phyloP scores from a whole-genome alignment of 768 basidiomycete genomes.

The Boletus tomentosulus region DNA sequence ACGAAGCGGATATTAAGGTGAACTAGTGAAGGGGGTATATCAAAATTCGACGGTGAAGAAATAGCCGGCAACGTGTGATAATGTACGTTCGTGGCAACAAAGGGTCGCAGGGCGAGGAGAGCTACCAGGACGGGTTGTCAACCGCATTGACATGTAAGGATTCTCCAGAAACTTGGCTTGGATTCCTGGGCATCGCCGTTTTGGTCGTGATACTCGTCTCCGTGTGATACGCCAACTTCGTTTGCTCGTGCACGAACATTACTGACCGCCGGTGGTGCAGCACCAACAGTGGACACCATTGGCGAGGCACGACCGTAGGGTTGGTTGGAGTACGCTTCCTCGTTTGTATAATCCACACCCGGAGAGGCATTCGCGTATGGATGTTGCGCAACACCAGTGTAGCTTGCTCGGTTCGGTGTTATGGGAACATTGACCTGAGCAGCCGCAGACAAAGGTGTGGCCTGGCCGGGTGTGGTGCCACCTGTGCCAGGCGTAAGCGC shows the following conservation, averaged over 20 bases:
- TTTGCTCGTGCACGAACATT: constrained; percentile 67
- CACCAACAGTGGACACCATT: constrained; percentile 69
- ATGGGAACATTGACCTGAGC: constrained; percentile 74
- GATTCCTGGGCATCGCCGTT: constrained; percentile 50
- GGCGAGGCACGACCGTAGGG: constrained; percentile 78
- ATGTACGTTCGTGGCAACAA: constrained; percentile 26
- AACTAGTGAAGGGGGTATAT: constrained; percentile 33
- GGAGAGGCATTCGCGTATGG: constrained; percentile 63
- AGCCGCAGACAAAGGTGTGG: constrained; percentile 68
- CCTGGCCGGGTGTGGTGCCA: constrained; percentile 47
- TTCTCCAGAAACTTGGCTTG: constrained; percentile 55
- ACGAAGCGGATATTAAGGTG: constrained; percentile 36
- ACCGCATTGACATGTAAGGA: constrained; percentile 78
- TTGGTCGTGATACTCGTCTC: constrained; percentile 54
- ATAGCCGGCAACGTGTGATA: constrained; percentile 31
- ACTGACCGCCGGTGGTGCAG: constrained; percentile 69
- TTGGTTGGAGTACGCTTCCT: constrained; percentile 57
- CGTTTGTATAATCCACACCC: constrained; percentile 59
- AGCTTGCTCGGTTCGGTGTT: constrained; percentile 43
- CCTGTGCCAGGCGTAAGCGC: constrained; percentile 53
- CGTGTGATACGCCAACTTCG: constrained; percentile 62
- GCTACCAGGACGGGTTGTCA: constrained; percentile 25
- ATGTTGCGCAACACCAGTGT: constrained; percentile 45
- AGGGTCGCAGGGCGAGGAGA: constrained; percentile 18
- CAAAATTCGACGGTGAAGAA: constrained; percentile 35